These are phyloP conservation scores for Ogataea zsoltii DNA, from an alignment of 805 yeast species.

Conservation along the genomic window DNA sequence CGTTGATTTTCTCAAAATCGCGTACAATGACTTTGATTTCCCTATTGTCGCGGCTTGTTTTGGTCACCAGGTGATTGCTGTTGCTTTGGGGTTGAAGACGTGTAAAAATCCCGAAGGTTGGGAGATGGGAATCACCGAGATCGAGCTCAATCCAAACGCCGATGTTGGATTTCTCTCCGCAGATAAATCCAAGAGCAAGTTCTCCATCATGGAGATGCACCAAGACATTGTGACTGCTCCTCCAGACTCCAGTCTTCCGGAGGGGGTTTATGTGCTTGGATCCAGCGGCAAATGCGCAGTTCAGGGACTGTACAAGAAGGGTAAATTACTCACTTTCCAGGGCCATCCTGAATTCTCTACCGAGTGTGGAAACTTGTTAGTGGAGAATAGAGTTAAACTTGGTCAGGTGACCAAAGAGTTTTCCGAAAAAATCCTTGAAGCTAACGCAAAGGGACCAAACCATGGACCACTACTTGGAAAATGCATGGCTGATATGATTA, in stretches of 20 bases:
- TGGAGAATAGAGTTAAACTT: conserved; percentile 1
- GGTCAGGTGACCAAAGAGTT: conserved; percentile 12
- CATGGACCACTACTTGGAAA: conserved; percentile 10
- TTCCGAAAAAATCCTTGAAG: conserved; percentile 5
- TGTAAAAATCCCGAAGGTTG: conserved; percentile 63
- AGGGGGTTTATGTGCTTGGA: conserved; percentile 47
- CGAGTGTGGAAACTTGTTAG: conserved; percentile 28
- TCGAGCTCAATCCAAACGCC: conserved; percentile 44
- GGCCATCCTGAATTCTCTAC: conserved; percentile 86
- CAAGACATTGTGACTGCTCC: conserved; percentile 42
- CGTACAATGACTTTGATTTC: conserved; percentile 25
- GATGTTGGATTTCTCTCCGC: conserved; percentile 18
- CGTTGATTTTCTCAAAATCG: conserved; percentile 35
- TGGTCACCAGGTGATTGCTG: conserved; percentile 83
- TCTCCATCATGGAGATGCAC: conserved; percentile 57
- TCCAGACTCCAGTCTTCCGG: conserved; percentile 29
- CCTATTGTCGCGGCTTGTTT: conserved; percentile 77
- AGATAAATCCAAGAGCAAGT: conserved; percentile 14
- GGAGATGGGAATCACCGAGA: conserved; percentile 66
- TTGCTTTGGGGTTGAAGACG: conserved; percentile 63
- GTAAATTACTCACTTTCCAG: conserved; percentile 67
- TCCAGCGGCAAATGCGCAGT: conserved; percentile 52
- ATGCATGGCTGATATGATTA: conserved; percentile 11
- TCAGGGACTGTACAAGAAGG: conserved; percentile 66
- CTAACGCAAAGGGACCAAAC: conserved; percentile 6